A percentile compares a stretch with the other conserved stretches of the same genome.
Conservation (phyloP, 148 eudicot genomes). For the Mesembryanthemum crystallinum region DNA sequence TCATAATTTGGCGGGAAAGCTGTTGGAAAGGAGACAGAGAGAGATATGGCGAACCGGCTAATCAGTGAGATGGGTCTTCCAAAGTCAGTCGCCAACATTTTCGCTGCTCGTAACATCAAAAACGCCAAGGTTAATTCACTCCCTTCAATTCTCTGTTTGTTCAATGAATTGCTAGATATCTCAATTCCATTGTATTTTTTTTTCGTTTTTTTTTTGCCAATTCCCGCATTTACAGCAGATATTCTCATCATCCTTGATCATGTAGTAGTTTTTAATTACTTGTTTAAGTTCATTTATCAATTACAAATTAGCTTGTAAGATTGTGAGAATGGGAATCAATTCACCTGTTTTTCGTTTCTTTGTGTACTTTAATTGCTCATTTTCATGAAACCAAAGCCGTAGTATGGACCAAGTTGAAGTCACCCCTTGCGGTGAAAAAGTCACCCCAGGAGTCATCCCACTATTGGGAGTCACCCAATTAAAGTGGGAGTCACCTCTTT, state of each 20-base stretch:
- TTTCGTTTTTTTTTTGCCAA: neutral
- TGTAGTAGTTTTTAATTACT: neutral
- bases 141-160: neutral
- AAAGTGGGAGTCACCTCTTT: too few relatives aligned
- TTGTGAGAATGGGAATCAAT: neutral
- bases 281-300: neutral
- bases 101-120: conserved; percentile 72
- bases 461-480: too few relatives aligned
- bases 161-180: neutral
- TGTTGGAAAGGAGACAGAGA: neutral
- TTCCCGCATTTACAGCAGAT: neutral
- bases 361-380: neutral
- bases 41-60: conserved; percentile 72
- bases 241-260: neutral
- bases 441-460: too few relatives aligned
- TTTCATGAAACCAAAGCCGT: too few relatives aligned
- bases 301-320: neutral
- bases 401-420: too few relatives aligned
- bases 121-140: conserved; percentile 57
- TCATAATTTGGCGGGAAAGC: conserved; percentile 20
- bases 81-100: conserved; percentile 60
- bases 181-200: neutral
- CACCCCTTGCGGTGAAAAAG: too few relatives aligned
- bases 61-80: conserved; percentile 75
- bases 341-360: neutral